phyloP scores from a whole-genome alignment of 495 filamentous ascomycete species.

The Penicillium waksmanii region DNA sequence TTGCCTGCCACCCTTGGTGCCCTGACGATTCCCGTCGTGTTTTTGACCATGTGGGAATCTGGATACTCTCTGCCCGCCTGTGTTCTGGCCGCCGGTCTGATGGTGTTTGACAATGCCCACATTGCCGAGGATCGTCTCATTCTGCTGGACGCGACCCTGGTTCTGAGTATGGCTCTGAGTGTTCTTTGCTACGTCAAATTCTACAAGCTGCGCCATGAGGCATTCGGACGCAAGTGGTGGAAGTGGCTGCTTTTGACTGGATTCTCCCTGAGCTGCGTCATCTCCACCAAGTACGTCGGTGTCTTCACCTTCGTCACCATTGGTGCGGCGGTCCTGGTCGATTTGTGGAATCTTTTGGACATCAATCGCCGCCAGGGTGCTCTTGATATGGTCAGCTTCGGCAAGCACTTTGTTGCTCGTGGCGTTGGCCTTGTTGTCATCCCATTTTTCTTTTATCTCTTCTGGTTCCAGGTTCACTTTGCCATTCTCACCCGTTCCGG shows the following conservation, averaged over 20 bases:
- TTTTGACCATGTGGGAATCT: conserved; percentile 99
- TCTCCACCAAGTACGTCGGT: conserved; percentile 97
- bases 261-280: conserved; percentile 92
- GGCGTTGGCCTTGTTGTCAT: conserved; percentile 81
- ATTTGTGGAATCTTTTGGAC: conserved; percentile 93
- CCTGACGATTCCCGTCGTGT: conserved; percentile 90
- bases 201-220: conserved; percentile 90
- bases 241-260: conserved; percentile 98
- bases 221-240: conserved; percentile 97
- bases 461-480: conserved; percentile 99
- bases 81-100: conserved; percentile 78
- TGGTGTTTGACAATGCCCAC: conserved; percentile 98
- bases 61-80: conserved; percentile 95
- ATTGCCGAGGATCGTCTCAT: conserved; percentile 97
- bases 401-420: conserved; percentile 88
- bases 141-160: conserved; percentile 89
- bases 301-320: conserved; percentile 97
- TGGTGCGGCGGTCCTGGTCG: conserved; percentile 88
- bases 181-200: conserved; percentile 94
- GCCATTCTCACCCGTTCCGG: conserved; percentile 84
- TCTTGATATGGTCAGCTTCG: conserved; percentile 75
- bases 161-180: conserved; percentile 93
- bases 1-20: conserved; percentile 92
- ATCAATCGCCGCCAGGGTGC: conserved; percentile 79
- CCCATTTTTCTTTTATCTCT: conserved; percentile 96